These are phyloP conservation scores for Oldenlandia corymbosa DNA, from an alignment of 257 asterid genomes.

Conservation along the genomic window DNA sequence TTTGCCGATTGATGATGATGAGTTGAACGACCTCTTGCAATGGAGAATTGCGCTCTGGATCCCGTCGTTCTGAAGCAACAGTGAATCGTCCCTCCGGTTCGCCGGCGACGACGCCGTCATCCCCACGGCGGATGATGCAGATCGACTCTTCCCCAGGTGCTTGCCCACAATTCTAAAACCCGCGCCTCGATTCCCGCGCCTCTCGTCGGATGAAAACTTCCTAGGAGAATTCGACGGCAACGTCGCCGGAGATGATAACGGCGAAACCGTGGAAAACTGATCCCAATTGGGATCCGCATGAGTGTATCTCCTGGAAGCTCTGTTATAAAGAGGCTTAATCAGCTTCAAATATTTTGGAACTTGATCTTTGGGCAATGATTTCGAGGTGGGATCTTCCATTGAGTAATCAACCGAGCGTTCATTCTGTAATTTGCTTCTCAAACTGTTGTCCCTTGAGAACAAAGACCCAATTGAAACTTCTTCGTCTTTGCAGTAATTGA, in stretches of 20 bases:
- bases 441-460: constrained; percentile 39
- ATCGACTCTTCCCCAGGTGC: constrained; percentile 61
- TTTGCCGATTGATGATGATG: constrained; percentile 40
- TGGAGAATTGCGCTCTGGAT: constrained; percentile 78
- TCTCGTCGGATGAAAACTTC: constrained; percentile 35
- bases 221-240: constrained; percentile 35
- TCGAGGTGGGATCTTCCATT: constrained; percentile 18
- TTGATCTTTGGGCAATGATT: constrained; percentile 20
- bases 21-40: constrained; percentile 67
- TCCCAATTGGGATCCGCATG: constrained; percentile 16
- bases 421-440: constrained; percentile 40
- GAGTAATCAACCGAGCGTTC: constrained; percentile 32
- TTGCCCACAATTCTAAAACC: constrained; percentile 42
- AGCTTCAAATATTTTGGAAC: constrained; percentile 54
- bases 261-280: constrained; percentile 25
- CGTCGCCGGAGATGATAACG: constrained; percentile 41
- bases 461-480: constrained; percentile 24
- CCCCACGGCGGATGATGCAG: constrained; percentile 43
- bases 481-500: constrained; percentile 24
- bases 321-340: constrained; percentile 47
- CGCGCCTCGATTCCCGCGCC: constrained; percentile 32
- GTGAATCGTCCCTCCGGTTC: constrained; percentile 56
- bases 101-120: constrained; percentile 21
- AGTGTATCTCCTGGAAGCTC: constrained; percentile 43
- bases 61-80: constrained; percentile 58